Conservation (phyloP, 345 rosid genomes). For the Brassica rapa region DNA sequence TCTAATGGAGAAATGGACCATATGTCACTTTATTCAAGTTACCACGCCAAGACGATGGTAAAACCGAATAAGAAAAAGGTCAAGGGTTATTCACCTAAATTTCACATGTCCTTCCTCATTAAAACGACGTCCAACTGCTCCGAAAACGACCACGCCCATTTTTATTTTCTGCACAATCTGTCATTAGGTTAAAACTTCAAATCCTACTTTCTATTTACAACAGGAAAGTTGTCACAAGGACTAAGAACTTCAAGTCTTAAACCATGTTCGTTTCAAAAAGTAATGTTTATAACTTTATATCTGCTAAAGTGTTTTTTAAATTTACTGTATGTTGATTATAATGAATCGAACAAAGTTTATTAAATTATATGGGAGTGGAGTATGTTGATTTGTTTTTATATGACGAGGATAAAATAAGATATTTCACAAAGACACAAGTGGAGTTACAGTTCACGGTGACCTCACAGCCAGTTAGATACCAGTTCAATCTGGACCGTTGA, state of each 20-base stretch:
- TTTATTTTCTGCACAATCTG: background rate
- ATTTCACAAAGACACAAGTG: background rate
- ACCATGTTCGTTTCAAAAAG: background rate
- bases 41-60: constrained; percentile 31
- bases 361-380: background rate
- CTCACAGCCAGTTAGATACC: background rate
- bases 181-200: background rate
- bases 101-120: constrained; percentile 31
- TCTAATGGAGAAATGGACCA: constrained; percentile 16
- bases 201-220: background rate
- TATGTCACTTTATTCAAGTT: constrained; percentile 32
- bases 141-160: constrained; percentile 26
- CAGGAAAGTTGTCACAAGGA: background rate
- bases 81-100: constrained; percentile 17
- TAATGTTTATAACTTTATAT: background rate
- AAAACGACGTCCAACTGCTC: constrained; percentile 41
- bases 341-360: background rate
- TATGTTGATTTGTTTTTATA: background rate
- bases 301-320: background rate
- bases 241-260: background rate
- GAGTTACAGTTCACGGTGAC: background rate
- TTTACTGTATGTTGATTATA: background rate
- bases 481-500: background rate
- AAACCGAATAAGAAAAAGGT: constrained; percentile 8
- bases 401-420: background rate